These are phyloP conservation scores for Wickerhamomyces rabaulensis DNA, from an alignment of 805 yeast genomes.

Conservation along the genomic window DNA sequence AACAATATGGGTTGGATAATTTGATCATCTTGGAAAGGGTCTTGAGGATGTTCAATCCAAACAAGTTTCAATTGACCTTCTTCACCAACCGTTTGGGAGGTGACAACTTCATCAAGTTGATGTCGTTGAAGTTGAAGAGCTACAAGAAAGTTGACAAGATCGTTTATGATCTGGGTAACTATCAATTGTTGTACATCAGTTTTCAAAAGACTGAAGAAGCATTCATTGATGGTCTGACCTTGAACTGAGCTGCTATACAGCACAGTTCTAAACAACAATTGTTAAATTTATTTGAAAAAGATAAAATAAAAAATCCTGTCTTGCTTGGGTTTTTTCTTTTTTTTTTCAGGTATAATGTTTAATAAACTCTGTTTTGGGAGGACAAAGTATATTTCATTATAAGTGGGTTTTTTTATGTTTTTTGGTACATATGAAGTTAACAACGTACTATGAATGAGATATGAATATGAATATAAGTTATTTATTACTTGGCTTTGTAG, in stretches of 20 bases:
- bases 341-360: background rate
- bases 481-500: no score
- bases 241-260: background rate
- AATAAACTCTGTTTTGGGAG: background rate
- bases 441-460: background rate
- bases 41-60: conserved; percentile 64
- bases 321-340: background rate
- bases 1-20: conserved; percentile 34
- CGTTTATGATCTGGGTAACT: conserved; percentile 68
- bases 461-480: background rate
- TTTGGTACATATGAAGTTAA: background rate
- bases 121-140: conserved; percentile 31
- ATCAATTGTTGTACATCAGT: conserved; percentile 66
- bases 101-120: conserved; percentile 31
- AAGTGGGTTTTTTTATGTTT: background rate
- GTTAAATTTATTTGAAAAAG: background rate
- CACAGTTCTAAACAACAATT: no score
- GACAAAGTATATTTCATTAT: background rate
- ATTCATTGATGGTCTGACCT: conserved; percentile 13
- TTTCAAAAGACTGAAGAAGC: conserved; percentile 39
- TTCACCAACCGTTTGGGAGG: conserved; percentile 29
- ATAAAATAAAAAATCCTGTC: background rate
- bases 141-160: conserved; percentile 65
- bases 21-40: conserved; percentile 55
- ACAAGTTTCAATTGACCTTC: conserved; percentile 61